Percentiles rank a stretch among this genome's conserved stretches.
Evolutionary conservation across 768 basidiomycete genomes (phyloP).

Genomic region (Collybiopsis luxurians): DNA sequence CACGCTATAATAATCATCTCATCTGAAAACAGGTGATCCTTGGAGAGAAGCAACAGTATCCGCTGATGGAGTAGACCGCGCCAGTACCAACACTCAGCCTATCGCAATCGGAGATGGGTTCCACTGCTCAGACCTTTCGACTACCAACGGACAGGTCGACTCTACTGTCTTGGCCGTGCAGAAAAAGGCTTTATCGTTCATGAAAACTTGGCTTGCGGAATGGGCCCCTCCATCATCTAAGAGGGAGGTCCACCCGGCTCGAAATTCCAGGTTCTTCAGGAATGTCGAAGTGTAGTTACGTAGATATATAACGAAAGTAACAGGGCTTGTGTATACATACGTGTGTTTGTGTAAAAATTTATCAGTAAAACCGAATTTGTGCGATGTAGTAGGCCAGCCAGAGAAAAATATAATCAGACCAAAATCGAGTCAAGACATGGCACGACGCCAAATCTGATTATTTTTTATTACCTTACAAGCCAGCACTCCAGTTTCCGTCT

Average conservation of each 20-base stretch:
- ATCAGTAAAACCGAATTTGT: too few species aligned
- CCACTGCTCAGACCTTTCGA: slow-evolving; percentile 62
- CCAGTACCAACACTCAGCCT: slow-evolving; percentile 51
- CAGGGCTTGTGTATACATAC: too few species aligned
- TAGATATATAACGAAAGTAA: too few species aligned
- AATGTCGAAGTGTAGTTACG: background rate
- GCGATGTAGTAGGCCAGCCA: too few species aligned
- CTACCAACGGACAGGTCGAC: slow-evolving; percentile 40
- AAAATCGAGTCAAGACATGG: too few species aligned
- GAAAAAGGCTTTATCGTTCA: slow-evolving; percentile 44
- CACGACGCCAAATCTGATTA: too few species aligned
- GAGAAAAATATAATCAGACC: too few species aligned
- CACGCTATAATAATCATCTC: background rate
- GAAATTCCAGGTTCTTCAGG: background rate
- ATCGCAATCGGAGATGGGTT: slow-evolving; percentile 61
- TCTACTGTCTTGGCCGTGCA: slow-evolving; percentile 54
- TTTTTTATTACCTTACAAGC: too few species aligned
- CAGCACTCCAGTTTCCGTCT: too few species aligned
- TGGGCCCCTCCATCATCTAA: slow-evolving; percentile 21
- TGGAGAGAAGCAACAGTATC: slow-evolving; percentile 73
- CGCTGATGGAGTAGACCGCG: slow-evolving; percentile 41
- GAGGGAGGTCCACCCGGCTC: background rate
- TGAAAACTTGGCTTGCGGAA: slow-evolving; percentile 57
- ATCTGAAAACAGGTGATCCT: slow-evolving; percentile 52
- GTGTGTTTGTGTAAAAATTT: too few species aligned